A percentile compares a stretch with the other conserved stretches of the same genome.
Evolutionary conservation across 352 stramenopile genomes (phyloP).

Genomic region (Pythium plurisporium): DNA sequence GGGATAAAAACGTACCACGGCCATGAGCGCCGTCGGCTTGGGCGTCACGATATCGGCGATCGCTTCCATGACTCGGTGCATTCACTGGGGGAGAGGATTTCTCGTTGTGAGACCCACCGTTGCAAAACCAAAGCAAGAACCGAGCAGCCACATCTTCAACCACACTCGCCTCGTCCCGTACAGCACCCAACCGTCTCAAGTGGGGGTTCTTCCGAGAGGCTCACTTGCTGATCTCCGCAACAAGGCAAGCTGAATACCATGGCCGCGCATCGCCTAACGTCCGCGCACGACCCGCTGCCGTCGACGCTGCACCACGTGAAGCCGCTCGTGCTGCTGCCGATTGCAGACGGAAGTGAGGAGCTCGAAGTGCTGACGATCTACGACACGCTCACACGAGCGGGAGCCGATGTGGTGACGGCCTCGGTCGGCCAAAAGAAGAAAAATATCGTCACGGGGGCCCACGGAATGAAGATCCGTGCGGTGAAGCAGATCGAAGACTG

Average conservation of each 20-base stretch:
- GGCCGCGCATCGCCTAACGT: slow-evolving; percentile 15
- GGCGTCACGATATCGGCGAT: slow-evolving; percentile 56
- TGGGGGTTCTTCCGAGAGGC: not conserved
- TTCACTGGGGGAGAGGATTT: slow-evolving; percentile 12
- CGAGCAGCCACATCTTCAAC: no score
- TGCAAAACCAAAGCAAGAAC: not conserved
- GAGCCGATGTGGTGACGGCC: slow-evolving; percentile 53
- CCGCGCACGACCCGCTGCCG: slow-evolving; percentile 16
- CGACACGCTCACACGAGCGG: slow-evolving; percentile 52
- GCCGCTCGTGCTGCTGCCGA: slow-evolving; percentile 53
- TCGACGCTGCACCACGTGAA: slow-evolving; percentile 35
- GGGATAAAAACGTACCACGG: slow-evolving; percentile 29
- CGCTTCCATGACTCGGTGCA: slow-evolving; percentile 44
- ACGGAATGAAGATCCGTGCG: slow-evolving; percentile 57
- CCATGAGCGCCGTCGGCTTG: slow-evolving; percentile 57
- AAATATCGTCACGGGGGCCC: slow-evolving; percentile 61
- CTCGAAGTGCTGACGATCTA: slow-evolving; percentile 61
- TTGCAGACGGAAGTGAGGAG: slow-evolving; percentile 64
- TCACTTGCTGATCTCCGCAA: no score
- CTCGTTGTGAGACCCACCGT: not conserved
- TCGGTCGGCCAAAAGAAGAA: slow-evolving; percentile 44
- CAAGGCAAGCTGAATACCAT: not conserved
- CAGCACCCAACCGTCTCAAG: not conserved
- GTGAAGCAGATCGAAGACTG: slow-evolving; percentile 64
- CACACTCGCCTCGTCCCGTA: not conserved